Evolutionary conservation across 2,329 filamentous ascomycete genomes (phyloP).

Genomic region (Ascosphaera acerosa): DNA sequence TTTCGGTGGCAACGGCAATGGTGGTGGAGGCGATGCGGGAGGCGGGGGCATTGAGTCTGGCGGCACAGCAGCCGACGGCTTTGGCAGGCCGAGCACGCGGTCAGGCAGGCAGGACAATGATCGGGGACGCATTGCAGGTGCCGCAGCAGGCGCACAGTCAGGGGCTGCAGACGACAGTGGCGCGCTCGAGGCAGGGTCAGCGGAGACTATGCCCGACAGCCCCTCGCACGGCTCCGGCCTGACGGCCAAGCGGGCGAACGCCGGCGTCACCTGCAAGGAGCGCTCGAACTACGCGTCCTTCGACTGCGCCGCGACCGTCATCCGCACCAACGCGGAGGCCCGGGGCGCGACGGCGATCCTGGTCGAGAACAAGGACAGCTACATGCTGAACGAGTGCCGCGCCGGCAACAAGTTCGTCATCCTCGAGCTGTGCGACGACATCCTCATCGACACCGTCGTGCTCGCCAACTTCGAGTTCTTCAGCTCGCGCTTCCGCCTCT

Average conservation of each 20-base stretch:
- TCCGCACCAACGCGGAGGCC: slow-evolving; percentile 68
- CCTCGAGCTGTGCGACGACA: slow-evolving; percentile 70
- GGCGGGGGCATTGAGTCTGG: slow-evolving; percentile 10
- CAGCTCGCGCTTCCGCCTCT: slow-evolving; percentile 81
- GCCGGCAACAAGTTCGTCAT: slow-evolving; percentile 79
- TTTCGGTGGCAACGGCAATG: slow-evolving; percentile 35
- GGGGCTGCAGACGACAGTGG: slow-evolving; percentile 6
- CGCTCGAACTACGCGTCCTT: slow-evolving; percentile 95
- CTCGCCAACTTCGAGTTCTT: slow-evolving; percentile 98
- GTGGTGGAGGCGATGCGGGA: slow-evolving; percentile 16
- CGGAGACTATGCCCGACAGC: slow-evolving; percentile 19
- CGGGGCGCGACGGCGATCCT: slow-evolving; percentile 75
- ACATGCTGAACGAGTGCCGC: slow-evolving; percentile 85
- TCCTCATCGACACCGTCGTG: slow-evolving; percentile 82
- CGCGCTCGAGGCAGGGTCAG: slow-evolving; percentile 10
- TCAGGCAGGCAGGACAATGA: slow-evolving; percentile 1
- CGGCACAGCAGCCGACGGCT: slow-evolving; percentile 8
- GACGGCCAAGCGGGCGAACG: slow-evolving; percentile 57
- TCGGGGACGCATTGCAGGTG: too few species aligned
- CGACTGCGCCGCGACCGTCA: slow-evolving; percentile 76
- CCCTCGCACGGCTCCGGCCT: slow-evolving; percentile 20
- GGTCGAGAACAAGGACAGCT: slow-evolving; percentile 93
- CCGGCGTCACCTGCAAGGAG: slow-evolving; percentile 92
- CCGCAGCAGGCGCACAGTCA: slow-evolving; percentile 1
- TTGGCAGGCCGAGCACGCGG: slow-evolving; percentile 3